Percentiles rank a stretch among this genome's conserved stretches.
Conservation (phyloP, 2,329 filamentous ascomycete genomes). For the Xylariales sp. region DNA sequence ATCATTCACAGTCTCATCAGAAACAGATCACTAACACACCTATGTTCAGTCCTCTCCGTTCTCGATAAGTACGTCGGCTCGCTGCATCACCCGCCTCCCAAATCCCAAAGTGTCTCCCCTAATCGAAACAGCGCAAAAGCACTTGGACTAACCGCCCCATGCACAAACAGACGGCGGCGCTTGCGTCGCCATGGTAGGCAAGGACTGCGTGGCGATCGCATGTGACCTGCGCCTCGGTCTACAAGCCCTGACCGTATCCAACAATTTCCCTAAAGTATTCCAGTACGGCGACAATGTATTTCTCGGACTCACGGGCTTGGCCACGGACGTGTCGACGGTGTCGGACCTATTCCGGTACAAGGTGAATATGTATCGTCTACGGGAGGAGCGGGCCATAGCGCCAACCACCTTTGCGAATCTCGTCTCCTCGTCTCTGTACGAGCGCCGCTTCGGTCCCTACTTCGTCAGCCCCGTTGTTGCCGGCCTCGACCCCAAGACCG, state of each 20-base stretch:
- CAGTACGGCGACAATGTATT: conserved; percentile 95
- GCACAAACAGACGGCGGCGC: conserved; percentile 78
- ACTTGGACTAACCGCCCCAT: conserved; percentile 1
- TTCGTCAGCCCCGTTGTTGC: conserved; percentile 96
- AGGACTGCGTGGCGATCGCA: conserved; percentile 99
- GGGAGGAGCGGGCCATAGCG: conserved; percentile 96
- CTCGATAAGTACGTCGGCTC: conserved; percentile 81
- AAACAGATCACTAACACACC: conserved; percentile 43
- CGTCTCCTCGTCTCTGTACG: conserved; percentile 90
- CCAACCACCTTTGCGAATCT: conserved; percentile 97
- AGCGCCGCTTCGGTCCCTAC: conserved; percentile 94
- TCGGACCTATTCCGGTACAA: conserved; percentile 99
- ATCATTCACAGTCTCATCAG: conserved; percentile 28
- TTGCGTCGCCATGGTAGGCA: conserved; percentile 98
- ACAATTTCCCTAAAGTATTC: conserved; percentile 99
- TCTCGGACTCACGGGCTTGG: conserved; percentile 94
- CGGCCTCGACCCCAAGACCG: conserved; percentile 92
- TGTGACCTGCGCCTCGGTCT: conserved; percentile 98
- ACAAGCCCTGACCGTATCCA: conserved; percentile 95
- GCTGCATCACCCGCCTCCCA: conserved; percentile 14
- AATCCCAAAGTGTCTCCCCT: conserved; percentile 3
- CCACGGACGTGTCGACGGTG: conserved; percentile 94
- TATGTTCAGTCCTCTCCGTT: conserved; percentile 81
- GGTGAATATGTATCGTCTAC: conserved; percentile 99
- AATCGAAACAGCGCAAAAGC: not conserved